Evolutionary conservation across 192 early-diverging fungal genomes (phyloP), one percentile per base, ranked within the genome.

Genomic region (Rhizophagus sp.): DNA sequence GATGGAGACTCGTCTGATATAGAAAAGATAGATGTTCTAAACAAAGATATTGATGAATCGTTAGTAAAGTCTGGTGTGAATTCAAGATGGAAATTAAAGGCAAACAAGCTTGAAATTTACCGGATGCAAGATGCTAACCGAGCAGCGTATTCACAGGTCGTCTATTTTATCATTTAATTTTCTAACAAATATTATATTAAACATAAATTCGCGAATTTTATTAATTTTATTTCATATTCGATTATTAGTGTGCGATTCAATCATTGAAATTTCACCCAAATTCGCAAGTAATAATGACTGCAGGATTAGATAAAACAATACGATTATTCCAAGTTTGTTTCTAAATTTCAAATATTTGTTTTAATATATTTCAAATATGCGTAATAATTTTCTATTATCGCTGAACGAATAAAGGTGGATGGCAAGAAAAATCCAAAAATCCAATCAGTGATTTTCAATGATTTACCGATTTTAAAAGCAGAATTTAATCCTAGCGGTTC

Each of bases 381-480:
- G 12, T 49, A 73, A 67, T 27, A 36, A 57, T 75, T 76, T 68
- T 63, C 6, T 10, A 33, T 65, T 85, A 24, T 67, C 19, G 19
- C 12, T 68, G 15, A 69, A 69, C 27, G 24, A 65, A 44, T 50
- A 34, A 65, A 95, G 68, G 89, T 97, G 8, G 97, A 99, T 72
- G 97, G 97, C 25, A 96, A 95, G 83, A 81, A 93, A 47, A 99
- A 99, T 84, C 94, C 92, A 63, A 94, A 97, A 84, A 90, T 99
- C 72, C 95, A 97, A 86, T 93, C 92, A 12, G 84, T 98, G n/a
- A 89, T 89, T 76, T 90, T 97, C 81, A 93, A 95, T 80, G 97
- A 98, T 84, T 81, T 98, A 81, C 95, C 96, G 5, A 94, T 98
- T 57, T 85, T 88, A 81, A 81, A 83, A 25, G 95, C 96, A 2